A percentile compares a stretch with the other conserved stretches of the same genome.
These are phyloP conservation scores for Trametes pubescens DNA, from an alignment of 1,284 basidiomycete species.

Conservation along the genomic window DNA sequence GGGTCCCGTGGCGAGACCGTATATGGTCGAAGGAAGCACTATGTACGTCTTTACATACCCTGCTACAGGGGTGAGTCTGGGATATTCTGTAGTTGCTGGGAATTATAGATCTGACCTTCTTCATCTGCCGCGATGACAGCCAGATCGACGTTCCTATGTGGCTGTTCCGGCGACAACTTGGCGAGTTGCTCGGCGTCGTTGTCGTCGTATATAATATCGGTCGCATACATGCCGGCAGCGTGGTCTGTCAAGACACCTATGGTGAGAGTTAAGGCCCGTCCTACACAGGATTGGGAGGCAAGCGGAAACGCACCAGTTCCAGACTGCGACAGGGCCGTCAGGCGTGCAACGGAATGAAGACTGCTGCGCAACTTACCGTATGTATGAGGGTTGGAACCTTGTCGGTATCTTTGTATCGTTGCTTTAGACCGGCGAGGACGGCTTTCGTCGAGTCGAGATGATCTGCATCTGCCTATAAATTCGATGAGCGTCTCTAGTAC, in stretches of 20 bases:
- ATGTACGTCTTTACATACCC: slow-evolving; percentile 49
- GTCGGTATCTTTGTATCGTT: slow-evolving; percentile 16
- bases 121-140: slow-evolving; percentile 51
- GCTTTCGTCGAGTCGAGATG: slow-evolving; percentile 34
- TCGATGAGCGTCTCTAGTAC: neutral
- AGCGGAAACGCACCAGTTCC: neutral
- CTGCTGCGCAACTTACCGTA: slow-evolving; percentile 17
- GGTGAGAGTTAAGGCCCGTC: neutral
- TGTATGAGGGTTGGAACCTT: slow-evolving; percentile 26
- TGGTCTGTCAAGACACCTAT: slow-evolving; percentile 52
- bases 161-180: slow-evolving; percentile 44
- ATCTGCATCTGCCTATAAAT: slow-evolving; percentile 49
- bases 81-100: too few species aligned
- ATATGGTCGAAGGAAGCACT: slow-evolving; percentile 50
- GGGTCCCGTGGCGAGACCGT: slow-evolving; percentile 44
- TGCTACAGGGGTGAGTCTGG: neutral
- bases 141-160: slow-evolving; percentile 53
- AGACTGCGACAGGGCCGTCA: neutral
- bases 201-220: slow-evolving; percentile 54
- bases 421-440: slow-evolving; percentile 26
- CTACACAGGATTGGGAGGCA: neutral
- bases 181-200: slow-evolving; percentile 49
- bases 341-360: neutral
- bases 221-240: slow-evolving; percentile 47
- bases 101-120: slow-evolving; percentile 31